phyloP scores from a whole-genome alignment of 495 filamentous ascomycete species.

The Penicillium bialowiezense region DNA sequence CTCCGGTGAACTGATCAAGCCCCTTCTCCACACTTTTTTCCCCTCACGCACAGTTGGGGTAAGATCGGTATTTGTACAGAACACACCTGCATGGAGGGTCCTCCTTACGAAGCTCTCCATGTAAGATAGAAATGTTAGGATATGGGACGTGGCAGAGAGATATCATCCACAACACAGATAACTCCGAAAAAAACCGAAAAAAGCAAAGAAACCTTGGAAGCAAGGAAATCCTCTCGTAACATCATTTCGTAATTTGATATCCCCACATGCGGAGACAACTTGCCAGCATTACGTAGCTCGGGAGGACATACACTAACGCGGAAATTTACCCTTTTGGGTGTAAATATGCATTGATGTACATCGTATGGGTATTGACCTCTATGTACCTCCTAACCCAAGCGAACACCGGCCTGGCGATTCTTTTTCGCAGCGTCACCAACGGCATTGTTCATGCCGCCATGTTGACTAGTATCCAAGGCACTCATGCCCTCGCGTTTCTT shows the following conservation, averaged over 20 bases:
- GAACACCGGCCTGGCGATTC: constrained; percentile 83
- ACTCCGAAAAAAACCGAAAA: no score
- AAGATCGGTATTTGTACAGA: constrained; percentile 13
- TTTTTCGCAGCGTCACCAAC: constrained; percentile 73
- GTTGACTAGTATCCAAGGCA: constrained; percentile 75
- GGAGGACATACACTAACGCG: constrained; percentile 20
- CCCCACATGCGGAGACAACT: constrained; percentile 33
- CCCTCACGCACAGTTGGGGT: constrained; percentile 41
- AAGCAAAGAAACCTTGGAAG: no score
- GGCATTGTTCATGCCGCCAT: constrained; percentile 78
- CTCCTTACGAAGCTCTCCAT: no score
- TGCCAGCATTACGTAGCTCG: constrained; percentile 16
- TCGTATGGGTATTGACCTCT: constrained; percentile 8
- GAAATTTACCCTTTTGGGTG: neutral
- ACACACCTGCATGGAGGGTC: no score
- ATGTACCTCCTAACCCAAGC: constrained; percentile 58
- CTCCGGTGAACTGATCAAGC: constrained; percentile 37
- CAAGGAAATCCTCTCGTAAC: neutral
- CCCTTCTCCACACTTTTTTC: constrained; percentile 20
- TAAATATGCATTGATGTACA: no score
- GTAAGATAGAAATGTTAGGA: no score
- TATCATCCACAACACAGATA: no score
- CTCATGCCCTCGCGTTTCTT: constrained; percentile 81
- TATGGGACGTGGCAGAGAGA: no score
- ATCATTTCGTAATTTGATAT: neutral